Conservation (phyloP, 768 basidiomycete species). For the Boletus bicolor region DNA sequence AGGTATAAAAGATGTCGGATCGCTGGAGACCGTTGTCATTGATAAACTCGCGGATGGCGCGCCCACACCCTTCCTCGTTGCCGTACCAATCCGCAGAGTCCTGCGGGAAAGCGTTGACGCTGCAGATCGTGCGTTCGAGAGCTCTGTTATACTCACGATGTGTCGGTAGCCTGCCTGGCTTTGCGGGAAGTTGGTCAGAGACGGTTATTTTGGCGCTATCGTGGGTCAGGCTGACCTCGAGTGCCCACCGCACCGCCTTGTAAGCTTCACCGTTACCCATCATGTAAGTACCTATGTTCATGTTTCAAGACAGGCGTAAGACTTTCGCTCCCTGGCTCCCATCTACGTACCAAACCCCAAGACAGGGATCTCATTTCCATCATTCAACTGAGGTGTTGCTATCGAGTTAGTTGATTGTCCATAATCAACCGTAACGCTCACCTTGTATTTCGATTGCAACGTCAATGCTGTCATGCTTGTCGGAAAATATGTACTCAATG, state of each 20-base stretch:
- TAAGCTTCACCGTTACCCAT: slow-evolving; percentile 5
- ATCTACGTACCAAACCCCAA: slow-evolving; percentile 8
- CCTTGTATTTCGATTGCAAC: slow-evolving; percentile 6
- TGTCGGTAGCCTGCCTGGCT: slow-evolving; percentile 9
- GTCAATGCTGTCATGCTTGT: not conserved
- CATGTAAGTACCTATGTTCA: not conserved
- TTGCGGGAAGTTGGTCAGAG: not conserved
- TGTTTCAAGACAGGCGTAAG: not conserved
- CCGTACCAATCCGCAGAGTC: slow-evolving; percentile 7
- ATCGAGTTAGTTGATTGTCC: not conserved
- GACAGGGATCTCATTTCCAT: slow-evolving; percentile 8
- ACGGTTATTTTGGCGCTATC: not conserved
- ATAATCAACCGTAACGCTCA: not conserved
- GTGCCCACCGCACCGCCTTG: slow-evolving; percentile 4
- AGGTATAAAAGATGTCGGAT: slow-evolving; percentile 63
- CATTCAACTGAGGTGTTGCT: not conserved
- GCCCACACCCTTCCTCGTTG: slow-evolving; percentile 64
- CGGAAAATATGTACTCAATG: not conserved
- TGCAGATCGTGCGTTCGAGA: not conserved
- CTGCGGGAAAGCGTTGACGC: not conserved
- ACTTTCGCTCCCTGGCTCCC: not conserved
- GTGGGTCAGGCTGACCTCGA: slow-evolving; percentile 3
- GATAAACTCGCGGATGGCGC: slow-evolving; percentile 57
- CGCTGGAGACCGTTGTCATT: slow-evolving; percentile 37
- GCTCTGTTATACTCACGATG: slow-evolving; percentile 1